These are phyloP conservation scores for Cercospora janseana DNA, from an alignment of 2,329 filamentous ascomycete species.

Conservation along the genomic window DNA sequence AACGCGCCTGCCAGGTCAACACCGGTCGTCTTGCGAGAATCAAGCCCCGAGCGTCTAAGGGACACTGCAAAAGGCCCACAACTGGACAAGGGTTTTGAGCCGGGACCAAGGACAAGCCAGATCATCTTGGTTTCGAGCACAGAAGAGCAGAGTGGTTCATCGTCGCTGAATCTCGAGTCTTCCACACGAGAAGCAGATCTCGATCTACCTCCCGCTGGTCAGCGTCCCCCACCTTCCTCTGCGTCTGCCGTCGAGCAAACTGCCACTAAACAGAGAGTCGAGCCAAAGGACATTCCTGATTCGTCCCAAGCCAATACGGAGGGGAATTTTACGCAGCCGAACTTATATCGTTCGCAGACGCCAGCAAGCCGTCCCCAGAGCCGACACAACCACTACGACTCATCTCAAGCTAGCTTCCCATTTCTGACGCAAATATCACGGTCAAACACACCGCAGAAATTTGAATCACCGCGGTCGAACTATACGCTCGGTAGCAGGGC, in stretches of 20 bases:
- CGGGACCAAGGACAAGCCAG: background rate
- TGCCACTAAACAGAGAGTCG: no score
- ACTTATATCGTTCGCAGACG: no score
- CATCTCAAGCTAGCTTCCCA: conserved; percentile 16
- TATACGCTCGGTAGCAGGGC: conserved; percentile 4
- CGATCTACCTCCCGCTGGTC: conserved; percentile 23
- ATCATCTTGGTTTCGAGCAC: conserved; percentile 9
- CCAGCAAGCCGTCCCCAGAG: conserved; percentile 5
- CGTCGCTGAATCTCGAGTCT: conserved; percentile 9
- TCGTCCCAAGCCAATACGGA: background rate
- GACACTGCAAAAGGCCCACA: background rate
- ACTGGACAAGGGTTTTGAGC: no score
- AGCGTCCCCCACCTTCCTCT: conserved; percentile 18
- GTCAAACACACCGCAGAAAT: background rate
- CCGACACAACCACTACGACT: conserved; percentile 5
- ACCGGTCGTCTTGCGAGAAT: no score
- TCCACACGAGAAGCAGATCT: conserved; percentile 17
- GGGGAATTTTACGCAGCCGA: background rate
- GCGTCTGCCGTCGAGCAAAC: no score
- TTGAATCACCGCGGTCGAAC: background rate
- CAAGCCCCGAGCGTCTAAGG: background rate
- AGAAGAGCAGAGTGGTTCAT: conserved; percentile 9
- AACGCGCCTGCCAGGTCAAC: no score
- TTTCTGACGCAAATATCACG: conserved; percentile 29
- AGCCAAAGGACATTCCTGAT: background rate